Evolutionary conservation across 1,284 basidiomycete species (phyloP).

Genomic region (Boletus sp.): DNA sequence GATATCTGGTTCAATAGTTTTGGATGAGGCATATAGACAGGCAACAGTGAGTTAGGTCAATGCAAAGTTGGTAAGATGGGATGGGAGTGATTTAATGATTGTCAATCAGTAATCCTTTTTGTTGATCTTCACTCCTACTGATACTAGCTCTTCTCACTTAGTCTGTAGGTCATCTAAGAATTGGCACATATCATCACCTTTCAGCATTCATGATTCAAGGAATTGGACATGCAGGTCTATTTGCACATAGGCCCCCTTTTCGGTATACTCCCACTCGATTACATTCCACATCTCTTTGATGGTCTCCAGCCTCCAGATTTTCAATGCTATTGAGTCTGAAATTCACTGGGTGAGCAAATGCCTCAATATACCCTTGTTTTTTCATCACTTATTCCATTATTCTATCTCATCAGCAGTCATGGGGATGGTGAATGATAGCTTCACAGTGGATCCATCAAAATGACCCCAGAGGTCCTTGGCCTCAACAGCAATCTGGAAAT

Average conservation of each 20-base stretch:
- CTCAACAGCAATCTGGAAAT: slow-evolving; percentile 3
- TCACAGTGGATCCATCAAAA: neutral
- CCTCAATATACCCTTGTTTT: neutral
- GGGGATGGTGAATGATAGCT: neutral
- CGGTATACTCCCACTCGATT: neutral
- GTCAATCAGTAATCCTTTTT: neutral
- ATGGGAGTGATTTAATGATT: neutral
- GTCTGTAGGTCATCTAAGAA: neutral
- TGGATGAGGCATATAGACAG: neutral
- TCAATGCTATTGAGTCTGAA: neutral
- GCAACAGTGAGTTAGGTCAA: neutral
- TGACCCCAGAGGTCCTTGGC: slow-evolving; percentile 1
- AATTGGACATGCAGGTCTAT: neutral
- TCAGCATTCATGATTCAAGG: neutral
- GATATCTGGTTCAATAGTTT: neutral
- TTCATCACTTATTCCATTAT: neutral
- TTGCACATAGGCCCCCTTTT: no score
- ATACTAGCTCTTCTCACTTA: neutral
- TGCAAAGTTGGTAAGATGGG: neutral
- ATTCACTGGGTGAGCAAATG: neutral
- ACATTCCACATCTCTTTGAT: neutral
- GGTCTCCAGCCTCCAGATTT: neutral
- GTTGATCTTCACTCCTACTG: neutral
- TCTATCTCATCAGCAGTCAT: fast-evolving
- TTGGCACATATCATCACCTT: neutral